Evolutionary conservation across 108 stramenopile genomes (phyloP), one percentile per base, ranked within the genome.

Genomic region (Skeletonema grethae): DNA sequence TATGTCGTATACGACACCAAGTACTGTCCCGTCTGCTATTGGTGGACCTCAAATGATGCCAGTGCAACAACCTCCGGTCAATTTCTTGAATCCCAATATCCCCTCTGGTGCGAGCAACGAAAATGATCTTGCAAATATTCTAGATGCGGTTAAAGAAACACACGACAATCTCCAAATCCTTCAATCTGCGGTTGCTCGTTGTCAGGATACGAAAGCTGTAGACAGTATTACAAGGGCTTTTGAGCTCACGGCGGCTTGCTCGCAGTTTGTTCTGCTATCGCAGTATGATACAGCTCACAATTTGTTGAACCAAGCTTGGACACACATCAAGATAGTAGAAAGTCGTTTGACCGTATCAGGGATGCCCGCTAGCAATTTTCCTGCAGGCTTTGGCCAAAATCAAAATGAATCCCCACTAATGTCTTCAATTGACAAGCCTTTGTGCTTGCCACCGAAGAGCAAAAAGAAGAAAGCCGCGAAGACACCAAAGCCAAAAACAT

Each of bases 241-340:
- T 53, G 35, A 67, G 24, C 25, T 75, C 6, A 62, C 74, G 3
- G 74, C 74, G 16, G 28, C 64, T 25, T 66, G 66, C 5, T 62
- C 74, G n/a, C 64, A 75, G 34, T 56, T 35, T 61, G 41, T 75
- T 7, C 5, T 67, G 18, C 55, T 65, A 15, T 62, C 60, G 53
- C 60, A 75, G 61, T 53, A 67, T 15, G 12, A 45, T 5, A 39
- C 35, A 61, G 74, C 66, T 2, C 43, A 59, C 29, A 16, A 57
- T 11, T 29, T 48, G 7, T 53, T 75, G 59, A 67, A 67, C 13
- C 43, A 67, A n/a, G 65, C 74, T 35, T 57, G 60, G 66, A 16
- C 45, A 39, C 61, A 29, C 25, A 75, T 75, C 22, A 67, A 61
- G 46, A 60, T 39, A 12, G 3, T 75, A 38, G 55, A 46, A 30